These are phyloP conservation scores for Pisolithus sp. DNA, from an alignment of 768 basidiomycete genomes.

Conservation along the genomic window DNA sequence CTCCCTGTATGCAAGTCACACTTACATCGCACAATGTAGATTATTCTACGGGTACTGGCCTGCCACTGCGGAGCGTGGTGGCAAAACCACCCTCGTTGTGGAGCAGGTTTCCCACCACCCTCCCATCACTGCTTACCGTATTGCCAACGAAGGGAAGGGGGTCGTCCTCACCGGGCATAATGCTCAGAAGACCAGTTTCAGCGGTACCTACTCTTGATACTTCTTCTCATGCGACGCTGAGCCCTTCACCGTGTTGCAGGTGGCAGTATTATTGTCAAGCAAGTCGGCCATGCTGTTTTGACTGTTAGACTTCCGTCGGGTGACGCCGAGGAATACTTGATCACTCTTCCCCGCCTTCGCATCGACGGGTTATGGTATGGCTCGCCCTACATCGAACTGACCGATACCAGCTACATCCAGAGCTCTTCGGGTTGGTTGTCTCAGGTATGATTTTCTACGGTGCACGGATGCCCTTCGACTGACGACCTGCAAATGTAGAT, in stretches of 20 bases:
- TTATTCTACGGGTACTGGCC: conserved; percentile 91
- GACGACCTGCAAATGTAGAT: conserved; percentile 43
- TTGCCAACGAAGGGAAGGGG: conserved; percentile 75
- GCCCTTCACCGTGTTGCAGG: conserved; percentile 28
- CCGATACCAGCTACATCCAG: conserved; percentile 76
- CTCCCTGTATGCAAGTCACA: background rate
- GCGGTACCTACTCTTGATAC: conserved; percentile 37
- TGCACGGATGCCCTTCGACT: conserved; percentile 8
- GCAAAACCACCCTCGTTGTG: conserved; percentile 77
- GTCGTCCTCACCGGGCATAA: conserved; percentile 78
- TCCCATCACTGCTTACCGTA: conserved; percentile 80
- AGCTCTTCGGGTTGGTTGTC: conserved; percentile 54
- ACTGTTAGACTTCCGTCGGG: conserved; percentile 57
- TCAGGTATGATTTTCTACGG: conserved; percentile 30
- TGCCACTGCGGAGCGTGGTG: conserved; percentile 54
- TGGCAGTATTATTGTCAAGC: conserved; percentile 81
- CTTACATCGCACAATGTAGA: conserved; percentile 29
- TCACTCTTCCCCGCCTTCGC: conserved; percentile 85
- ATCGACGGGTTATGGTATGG: conserved; percentile 94
- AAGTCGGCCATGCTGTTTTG: conserved; percentile 89
- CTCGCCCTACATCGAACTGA: conserved; percentile 88
- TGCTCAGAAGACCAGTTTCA: conserved; percentile 95
- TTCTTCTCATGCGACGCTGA: background rate
- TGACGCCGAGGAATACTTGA: conserved; percentile 66
- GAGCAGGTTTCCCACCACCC: conserved; percentile 98